These are phyloP conservation scores for Cyberlindnera suaveolens DNA, from an alignment of 805 yeast species.

Conservation along the genomic window DNA sequence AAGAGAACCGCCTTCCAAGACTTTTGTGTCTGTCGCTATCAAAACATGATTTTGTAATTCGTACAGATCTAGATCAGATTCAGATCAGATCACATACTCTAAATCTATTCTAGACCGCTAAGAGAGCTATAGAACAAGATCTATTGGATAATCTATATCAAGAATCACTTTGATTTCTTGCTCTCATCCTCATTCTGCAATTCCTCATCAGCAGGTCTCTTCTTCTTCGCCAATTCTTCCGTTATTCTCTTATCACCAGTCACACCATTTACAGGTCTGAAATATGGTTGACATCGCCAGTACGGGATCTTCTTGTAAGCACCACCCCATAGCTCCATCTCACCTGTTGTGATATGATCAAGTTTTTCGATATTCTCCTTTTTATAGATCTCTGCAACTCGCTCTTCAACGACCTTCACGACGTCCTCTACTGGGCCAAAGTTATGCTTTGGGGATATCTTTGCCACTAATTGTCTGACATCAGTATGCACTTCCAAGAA, in stretches of 20 bases:
- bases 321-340: conserved; percentile 69
- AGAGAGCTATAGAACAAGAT: no score
- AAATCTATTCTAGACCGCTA: no score
- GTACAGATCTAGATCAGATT: no score
- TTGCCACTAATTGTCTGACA: conserved; percentile 67
- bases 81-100: no score
- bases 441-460: conserved; percentile 35
- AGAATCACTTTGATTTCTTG: conserved; percentile 7
- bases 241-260: conserved; percentile 38
- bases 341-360: conserved; percentile 54
- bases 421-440: conserved; percentile 46
- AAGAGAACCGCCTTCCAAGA: no score
- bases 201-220: conserved; percentile 22
- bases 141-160: background rate
- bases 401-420: conserved; percentile 59
- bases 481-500: conserved; percentile 74
- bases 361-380: conserved; percentile 44
- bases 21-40: no score
- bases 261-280: conserved; percentile 82
- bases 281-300: conserved; percentile 96
- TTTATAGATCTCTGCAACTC: conserved; percentile 51
- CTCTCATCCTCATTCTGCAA: conserved; percentile 12
- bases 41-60: no score
- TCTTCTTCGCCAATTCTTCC: conserved; percentile 22
- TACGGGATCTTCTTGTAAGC: conserved; percentile 76